phyloP scores from a whole-genome alignment of 495 filamentous ascomycete species.

The Lasiosphaeria miniovina region DNA sequence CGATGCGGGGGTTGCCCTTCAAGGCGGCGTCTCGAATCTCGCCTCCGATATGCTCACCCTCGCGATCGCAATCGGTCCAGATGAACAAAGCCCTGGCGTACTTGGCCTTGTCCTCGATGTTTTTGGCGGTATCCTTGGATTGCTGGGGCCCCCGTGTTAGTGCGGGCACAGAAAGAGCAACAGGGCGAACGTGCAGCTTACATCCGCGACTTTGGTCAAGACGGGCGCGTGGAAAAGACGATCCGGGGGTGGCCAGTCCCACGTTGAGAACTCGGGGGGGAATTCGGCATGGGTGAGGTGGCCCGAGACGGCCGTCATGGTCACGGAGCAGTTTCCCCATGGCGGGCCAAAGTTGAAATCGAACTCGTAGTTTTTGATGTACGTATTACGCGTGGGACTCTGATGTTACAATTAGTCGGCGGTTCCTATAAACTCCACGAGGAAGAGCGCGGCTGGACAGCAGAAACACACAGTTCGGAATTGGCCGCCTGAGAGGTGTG shows the following conservation, averaged over 20 bases:
- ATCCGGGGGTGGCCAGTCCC: slow-evolving; percentile 75
- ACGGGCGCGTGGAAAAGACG: slow-evolving; percentile 82
- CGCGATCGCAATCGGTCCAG: slow-evolving; percentile 98
- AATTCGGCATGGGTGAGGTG: slow-evolving; percentile 80
- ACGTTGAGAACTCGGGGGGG: slow-evolving; percentile 62
- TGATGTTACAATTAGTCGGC: slow-evolving; percentile 5
- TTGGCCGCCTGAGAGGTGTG: slow-evolving; percentile 76
- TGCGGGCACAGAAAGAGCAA: not conserved
- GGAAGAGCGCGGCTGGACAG: not conserved
- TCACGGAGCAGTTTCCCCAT: slow-evolving; percentile 80
- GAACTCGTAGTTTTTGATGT: slow-evolving; percentile 93
- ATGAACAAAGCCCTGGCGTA: slow-evolving; percentile 73
- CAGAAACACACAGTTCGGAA: slow-evolving; percentile 61
- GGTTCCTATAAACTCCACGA: too few species aligned
- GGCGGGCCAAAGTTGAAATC: slow-evolving; percentile 75
- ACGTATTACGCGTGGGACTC: slow-evolving; percentile 61
- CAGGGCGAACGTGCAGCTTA: slow-evolving; percentile 34
- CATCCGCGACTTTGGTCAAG: slow-evolving; percentile 59
- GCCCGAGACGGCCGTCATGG: slow-evolving; percentile 88
- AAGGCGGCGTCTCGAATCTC: slow-evolving; percentile 82
- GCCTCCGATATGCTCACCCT: slow-evolving; percentile 94
- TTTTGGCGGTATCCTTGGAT: slow-evolving; percentile 74
- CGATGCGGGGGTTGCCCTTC: slow-evolving; percentile 66
- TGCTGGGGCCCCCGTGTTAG: slow-evolving; percentile 49
- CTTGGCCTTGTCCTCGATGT: slow-evolving; percentile 76